Evolutionary conservation across 257 asterid species (phyloP).

Genomic region (Schizonepeta tenuifolia): DNA sequence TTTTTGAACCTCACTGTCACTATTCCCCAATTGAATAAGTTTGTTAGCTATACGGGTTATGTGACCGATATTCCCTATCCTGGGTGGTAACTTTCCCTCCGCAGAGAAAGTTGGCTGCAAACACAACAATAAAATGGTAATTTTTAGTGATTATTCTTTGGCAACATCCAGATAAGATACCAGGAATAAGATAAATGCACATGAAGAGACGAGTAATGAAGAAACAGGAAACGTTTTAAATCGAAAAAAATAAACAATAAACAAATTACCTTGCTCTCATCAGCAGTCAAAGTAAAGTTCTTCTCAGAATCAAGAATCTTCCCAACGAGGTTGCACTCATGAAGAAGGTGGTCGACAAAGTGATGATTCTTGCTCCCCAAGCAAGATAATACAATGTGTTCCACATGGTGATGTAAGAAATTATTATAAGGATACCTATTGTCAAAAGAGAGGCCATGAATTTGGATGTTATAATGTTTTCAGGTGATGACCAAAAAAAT

Average conservation of each 20-base stretch:
- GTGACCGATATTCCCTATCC: slow-evolving; percentile 88
- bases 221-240: not conserved
- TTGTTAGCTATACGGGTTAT: slow-evolving; percentile 83
- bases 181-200: not conserved
- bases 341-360: slow-evolving; percentile 73
- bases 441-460: not conserved
- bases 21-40: slow-evolving; percentile 68
- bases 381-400: slow-evolving; percentile 65
- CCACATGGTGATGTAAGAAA: slow-evolving; percentile 87
- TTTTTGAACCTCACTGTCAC: slow-evolving; percentile 54
- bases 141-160: slow-evolving; percentile 3
- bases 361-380: slow-evolving; percentile 70
- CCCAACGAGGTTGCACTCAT: slow-evolving; percentile 67
- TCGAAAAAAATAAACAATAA: not conserved
- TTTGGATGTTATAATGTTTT: slow-evolving; percentile 43
- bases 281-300: slow-evolving; percentile 51
- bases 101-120: slow-evolving; percentile 71
- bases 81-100: slow-evolving; percentile 70
- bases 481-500: slow-evolving; percentile 71
- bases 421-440: slow-evolving; percentile 82
- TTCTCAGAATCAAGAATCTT: slow-evolving; percentile 80
- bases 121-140: slow-evolving; percentile 10
- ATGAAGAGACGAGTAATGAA: slow-evolving; percentile 24
- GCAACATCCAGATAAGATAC: slow-evolving; percentile 13
- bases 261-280: slow-evolving; percentile 52